phyloP scores from a whole-genome alignment of 2,329 filamentous ascomycete genomes.

The Pseudocercospora ulei region DNA sequence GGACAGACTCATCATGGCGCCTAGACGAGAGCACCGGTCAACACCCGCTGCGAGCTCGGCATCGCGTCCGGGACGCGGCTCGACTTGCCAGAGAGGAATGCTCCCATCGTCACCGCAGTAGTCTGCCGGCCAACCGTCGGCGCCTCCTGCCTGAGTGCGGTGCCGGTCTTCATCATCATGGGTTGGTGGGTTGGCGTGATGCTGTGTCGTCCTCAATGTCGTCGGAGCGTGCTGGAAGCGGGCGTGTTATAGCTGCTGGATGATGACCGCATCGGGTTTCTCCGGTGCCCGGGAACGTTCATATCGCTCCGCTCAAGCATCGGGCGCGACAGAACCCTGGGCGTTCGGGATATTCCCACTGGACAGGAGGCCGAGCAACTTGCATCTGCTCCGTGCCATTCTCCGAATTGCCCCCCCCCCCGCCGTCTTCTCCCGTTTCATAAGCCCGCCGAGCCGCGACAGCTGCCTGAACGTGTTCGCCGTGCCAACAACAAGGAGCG shows the following conservation, averaged over 20 bases:
- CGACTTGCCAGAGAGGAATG: conserved; percentile 1
- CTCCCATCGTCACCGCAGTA: conserved; percentile 1
- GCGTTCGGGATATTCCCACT: too few relatives aligned
- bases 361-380: neutral
- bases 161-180: conserved; percentile 4
- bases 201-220: too few relatives aligned
- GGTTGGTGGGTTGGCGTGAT: neutral
- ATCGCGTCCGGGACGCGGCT: fast-evolving
- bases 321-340: too few relatives aligned
- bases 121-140: conserved; percentile 2
- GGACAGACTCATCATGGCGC: conserved; percentile 10
- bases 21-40: neutral
- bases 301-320: too few relatives aligned
- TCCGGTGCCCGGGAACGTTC: too few relatives aligned
- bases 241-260: neutral
- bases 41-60: neutral
- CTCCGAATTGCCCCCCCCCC: neutral
- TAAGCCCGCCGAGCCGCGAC: conserved; percentile 1
- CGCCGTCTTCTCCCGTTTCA: too few relatives aligned
- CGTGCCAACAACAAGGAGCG: too few relatives aligned
- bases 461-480: neutral
- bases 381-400: neutral
- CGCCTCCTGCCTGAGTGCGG: neutral
- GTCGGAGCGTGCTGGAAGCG: neutral
- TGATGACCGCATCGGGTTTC: too few relatives aligned